Conservation (phyloP, 768 basidiomycete genomes). For the Suillus placidus region DNA sequence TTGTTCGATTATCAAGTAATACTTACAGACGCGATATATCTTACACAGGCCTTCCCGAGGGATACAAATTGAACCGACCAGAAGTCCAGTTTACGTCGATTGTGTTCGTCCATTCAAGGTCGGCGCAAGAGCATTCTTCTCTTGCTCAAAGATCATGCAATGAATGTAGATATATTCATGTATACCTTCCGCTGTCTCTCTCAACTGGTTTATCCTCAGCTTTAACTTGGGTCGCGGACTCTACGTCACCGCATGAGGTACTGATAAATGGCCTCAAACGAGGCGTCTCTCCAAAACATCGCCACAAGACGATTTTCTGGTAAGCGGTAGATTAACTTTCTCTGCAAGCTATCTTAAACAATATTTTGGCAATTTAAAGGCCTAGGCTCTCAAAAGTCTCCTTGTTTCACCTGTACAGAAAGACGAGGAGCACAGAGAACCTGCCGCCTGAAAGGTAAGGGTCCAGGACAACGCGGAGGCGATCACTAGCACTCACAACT, state of each 20-base stretch:
- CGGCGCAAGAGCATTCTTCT: constrained; percentile 13
- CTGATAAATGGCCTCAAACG: constrained; percentile 81
- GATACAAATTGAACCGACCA: constrained; percentile 55
- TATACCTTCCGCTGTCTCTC: background rate
- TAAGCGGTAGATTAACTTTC: constrained; percentile 24
- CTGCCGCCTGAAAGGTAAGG: constrained; percentile 15
- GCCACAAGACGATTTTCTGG: constrained; percentile 65
- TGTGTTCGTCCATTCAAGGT: constrained; percentile 62
- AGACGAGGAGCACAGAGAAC: constrained; percentile 23
- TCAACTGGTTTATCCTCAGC: constrained; percentile 43
- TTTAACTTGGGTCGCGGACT: constrained; percentile 68
- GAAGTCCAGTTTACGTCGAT: constrained; percentile 58
- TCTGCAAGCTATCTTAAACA: constrained; percentile 1
- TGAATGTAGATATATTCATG: constrained; percentile 54
- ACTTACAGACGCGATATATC: background rate
- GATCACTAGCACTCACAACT: background rate
- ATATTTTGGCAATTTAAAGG: constrained; percentile 33
- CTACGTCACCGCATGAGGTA: constrained; percentile 52
- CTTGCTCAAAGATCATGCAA: constrained; percentile 56
- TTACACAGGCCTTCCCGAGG: constrained; percentile 45
- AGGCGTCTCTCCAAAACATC: constrained; percentile 73
- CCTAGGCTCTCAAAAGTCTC: constrained; percentile 57
- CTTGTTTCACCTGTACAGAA: constrained; percentile 50
- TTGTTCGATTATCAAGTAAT: background rate
- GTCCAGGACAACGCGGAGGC: background rate